Base-by-base conservation (phyloP, 768 basidiomycete genomes). In the Auricularia sp. region DNA sequence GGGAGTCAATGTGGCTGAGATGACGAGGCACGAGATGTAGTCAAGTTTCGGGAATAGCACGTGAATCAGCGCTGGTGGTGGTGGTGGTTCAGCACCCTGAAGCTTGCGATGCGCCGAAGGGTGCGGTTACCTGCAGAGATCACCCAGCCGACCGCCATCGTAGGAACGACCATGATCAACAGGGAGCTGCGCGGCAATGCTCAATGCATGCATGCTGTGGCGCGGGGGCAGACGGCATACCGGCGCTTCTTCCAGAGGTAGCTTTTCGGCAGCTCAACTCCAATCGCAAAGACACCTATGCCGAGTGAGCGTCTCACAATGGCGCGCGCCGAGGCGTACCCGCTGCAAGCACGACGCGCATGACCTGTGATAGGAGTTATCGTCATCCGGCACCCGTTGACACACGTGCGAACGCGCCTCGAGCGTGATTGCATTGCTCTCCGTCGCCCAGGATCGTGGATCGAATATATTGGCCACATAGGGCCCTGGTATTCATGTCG, bases 1-100 rank as follows among this genome's bases (percentile, higher is more conserved):
- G 1, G 93, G 92, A 0, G 94, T 95, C 33, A 95, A 79, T 67
- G 91, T 94, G 2, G 95, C 92, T 6, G 94, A 89, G 63, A 97
- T 86, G 58, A 87, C 92, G 3, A 98, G 82, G 39, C 88, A 85
- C 0, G 92, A 90, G 13, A 92, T 77, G 73, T 84, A 89, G 66
- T 80, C 78, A 65, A 97, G 75, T 2, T 75, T 75, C 0, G 91
- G 91, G 70, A 99, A 89, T 16, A 97, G 75, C 2, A 73, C 81
- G 68, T 81, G 83, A 39, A 96, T 80, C 58, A 96, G 71, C 2
- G 75, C 90, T 89, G 65, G 21, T n/a, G 62, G 21, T n/a, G 21
- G 47, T 39, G 39, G 39, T 2, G 61, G 5, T 35, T 62, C 44
- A 54, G 35, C 33, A 62, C 29, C 34, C n/a, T 7, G 0, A 71